Conservation (phyloP, 768 basidiomycete genomes). For the Coprinopsis cinerea region DNA sequence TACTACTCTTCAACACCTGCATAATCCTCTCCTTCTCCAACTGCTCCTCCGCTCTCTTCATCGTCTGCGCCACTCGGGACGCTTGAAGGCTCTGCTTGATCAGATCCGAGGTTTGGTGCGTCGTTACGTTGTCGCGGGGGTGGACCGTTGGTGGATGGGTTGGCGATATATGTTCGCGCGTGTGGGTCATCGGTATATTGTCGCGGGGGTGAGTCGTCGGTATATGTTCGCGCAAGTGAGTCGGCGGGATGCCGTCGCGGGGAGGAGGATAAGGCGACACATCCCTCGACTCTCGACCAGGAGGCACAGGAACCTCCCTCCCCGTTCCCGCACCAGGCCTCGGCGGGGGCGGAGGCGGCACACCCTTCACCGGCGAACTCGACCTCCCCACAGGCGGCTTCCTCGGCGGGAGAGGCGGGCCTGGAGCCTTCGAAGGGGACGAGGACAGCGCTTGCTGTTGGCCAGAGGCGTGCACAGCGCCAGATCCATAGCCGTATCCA, state of each 20-base stretch:
- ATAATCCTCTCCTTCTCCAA: constrained; percentile 66
- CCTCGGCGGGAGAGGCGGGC: background rate
- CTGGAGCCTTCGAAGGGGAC: constrained; percentile 32
- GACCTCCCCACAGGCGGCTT: background rate
- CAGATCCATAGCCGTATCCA: too few species aligned
- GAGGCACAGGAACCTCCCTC: background rate
- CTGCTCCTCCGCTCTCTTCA: constrained; percentile 64
- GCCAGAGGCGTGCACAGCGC: background rate
- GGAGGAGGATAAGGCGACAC: background rate
- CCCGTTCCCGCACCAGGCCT: background rate
- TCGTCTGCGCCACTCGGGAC: constrained; percentile 58
- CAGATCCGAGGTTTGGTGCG: constrained; percentile 52
- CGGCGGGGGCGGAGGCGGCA: too few species aligned
- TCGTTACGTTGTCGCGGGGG: constrained; percentile 10
- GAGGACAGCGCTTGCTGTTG: constrained; percentile 6
- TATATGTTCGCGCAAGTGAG: background rate
- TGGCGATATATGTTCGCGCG: background rate
- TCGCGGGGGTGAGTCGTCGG: too few species aligned
- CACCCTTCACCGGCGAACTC: background rate
- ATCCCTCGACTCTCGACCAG: background rate
- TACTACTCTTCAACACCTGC: constrained; percentile 64
- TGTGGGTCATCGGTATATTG: background rate
- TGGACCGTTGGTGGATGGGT: background rate
- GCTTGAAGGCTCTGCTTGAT: constrained; percentile 73
- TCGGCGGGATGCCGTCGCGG: background rate